Base-by-base conservation (phyloP, 257 asterid genomes). In the Nicotiana undulata region DNA sequence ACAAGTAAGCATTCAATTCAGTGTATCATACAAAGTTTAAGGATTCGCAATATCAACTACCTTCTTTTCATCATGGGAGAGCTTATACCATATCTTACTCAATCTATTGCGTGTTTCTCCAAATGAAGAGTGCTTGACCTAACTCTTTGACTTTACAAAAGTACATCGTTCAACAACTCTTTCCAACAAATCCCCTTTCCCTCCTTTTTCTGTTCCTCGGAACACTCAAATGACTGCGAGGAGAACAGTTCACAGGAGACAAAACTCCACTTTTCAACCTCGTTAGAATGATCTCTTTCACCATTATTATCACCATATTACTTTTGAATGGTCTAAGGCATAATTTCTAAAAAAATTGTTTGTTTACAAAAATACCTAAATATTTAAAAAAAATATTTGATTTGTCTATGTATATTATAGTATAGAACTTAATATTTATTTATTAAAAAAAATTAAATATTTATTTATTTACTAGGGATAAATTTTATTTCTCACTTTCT, bases 181-280 rank as follows among this genome's bases (percentile, higher is more conserved):
- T 0, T 86, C 85, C 17, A 81, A 63, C 84, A 77, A 76, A 22
- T 70, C 31, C 18, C 22, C 79, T 68, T 61, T 6, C 64, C 75
- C 28, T 66, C 58, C 11, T 80, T 26, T 74, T 40, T 61, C 72
- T 83, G 28, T 58, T 58, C 13, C 63, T 29, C 22, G 16, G 76
- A 67, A 68, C 75, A 44, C 79, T 44, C 83, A 28, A 60, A 28
- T 15, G 60, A 9, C 83, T 65, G n/a, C 20, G 58, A 8, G 20
- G 64, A 59, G 81, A 67, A 56, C 81, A 85, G 44, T 67, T 80
- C 76, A 82, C 83, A 7, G 85, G 89, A 76, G 86, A 81, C 75
- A 82, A 66, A 20, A 81, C 85, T 20, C 88, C 89, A 52, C 86
- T 82, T 82, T 86, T 88, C 86, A 86, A 65, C 84, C 91, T 80